These are phyloP conservation scores for Tilletia indica DNA, from an alignment of 1,284 basidiomycete species.

Conservation along the genomic window DNA sequence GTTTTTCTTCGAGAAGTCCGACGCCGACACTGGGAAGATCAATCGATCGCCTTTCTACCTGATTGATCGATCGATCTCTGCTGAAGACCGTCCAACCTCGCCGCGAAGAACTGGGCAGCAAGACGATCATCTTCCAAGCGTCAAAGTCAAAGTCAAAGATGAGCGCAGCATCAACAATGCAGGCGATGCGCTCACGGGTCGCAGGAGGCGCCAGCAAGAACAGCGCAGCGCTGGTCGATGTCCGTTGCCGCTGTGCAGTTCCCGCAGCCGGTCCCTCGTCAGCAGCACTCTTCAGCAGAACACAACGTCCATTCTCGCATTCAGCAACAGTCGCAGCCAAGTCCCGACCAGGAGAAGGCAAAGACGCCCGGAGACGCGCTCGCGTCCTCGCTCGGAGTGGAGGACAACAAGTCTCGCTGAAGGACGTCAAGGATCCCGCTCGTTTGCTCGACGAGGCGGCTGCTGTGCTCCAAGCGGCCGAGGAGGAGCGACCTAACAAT, in stretches of 20 bases:
- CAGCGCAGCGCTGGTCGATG: neutral
- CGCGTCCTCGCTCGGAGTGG: slow-evolving; percentile 14
- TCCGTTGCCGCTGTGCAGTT: no score
- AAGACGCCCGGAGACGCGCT: slow-evolving; percentile 23
- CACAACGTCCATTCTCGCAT: neutral
- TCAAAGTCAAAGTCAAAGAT: neutral
- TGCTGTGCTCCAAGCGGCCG: slow-evolving; percentile 26
- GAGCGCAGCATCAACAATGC: neutral
- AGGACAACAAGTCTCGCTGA: slow-evolving; percentile 2
- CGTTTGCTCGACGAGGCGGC: slow-evolving; percentile 23
- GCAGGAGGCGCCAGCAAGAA: neutral
- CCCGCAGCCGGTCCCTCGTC: neutral
- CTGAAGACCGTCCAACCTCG: neutral
- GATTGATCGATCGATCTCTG: neutral
- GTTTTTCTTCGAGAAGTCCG: neutral
- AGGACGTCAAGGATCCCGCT: slow-evolving; percentile 11
- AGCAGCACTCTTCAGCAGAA: neutral
- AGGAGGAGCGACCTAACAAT: slow-evolving; percentile 39
- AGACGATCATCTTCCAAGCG: neutral
- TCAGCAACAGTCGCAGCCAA: slow-evolving; percentile 18
- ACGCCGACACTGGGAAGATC: neutral
- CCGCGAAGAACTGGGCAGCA: no score
- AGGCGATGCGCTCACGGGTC: neutral
- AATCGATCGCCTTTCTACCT: neutral
- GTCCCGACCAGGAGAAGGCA: slow-evolving; percentile 29